These are phyloP conservation scores for Kwoniella shandongensis DNA, from an alignment of 768 basidiomycete genomes.

Conservation along the genomic window DNA sequence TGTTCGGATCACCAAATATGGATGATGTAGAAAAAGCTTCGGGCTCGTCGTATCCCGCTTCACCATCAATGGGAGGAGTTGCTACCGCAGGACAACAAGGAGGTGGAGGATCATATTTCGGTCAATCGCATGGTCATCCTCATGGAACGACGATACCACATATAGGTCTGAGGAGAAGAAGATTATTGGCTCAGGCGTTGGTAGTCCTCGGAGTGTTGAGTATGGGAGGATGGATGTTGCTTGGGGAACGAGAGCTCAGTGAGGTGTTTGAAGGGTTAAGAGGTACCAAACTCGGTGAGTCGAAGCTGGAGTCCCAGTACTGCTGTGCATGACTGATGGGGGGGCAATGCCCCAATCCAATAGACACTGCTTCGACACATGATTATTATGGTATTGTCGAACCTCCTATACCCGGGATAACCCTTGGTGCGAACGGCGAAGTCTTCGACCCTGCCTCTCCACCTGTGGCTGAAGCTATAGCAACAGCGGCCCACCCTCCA, in stretches of 20 bases:
- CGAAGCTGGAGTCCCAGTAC: no score
- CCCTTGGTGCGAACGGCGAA: background rate
- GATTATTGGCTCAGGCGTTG: conserved; percentile 12
- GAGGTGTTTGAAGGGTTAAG: background rate
- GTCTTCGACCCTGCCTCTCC: background rate
- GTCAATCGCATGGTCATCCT: no score
- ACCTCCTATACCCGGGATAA: background rate
- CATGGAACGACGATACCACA: conserved; percentile 3
- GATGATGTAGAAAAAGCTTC: no score
- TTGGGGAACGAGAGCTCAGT: background rate
- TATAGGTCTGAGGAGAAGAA: conserved; percentile 14
- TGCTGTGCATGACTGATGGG: no score
- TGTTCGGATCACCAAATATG: background rate
- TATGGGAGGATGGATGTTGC: conserved; percentile 11
- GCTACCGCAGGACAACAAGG: no score
- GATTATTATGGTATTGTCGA: no score
- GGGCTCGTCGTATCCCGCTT: no score
- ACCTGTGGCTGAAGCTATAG: background rate
- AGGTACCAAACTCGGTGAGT: background rate
- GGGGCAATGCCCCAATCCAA: no score
- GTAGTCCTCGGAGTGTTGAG: conserved; percentile 5
- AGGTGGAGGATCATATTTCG: no score
- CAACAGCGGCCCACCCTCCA: background rate
- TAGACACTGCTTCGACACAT: no score
- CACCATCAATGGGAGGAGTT: no score